These are phyloP conservation scores for Jasminum sambac DNA, from an alignment of 257 asterid genomes.

Conservation along the genomic window DNA sequence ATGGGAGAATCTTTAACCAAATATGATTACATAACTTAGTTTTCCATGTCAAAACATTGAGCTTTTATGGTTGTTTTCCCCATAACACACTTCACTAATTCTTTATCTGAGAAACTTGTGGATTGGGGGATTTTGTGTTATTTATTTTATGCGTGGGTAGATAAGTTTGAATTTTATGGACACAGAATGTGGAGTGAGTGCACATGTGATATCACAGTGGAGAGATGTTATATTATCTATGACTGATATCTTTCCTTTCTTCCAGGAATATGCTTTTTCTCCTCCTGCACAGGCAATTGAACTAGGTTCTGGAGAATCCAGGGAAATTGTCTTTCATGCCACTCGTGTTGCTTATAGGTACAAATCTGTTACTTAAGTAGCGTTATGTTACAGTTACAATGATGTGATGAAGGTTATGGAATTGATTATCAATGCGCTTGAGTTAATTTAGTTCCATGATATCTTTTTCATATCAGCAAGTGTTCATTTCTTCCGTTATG, in stretches of 20 bases:
- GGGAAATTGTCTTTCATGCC: constrained; percentile 77
- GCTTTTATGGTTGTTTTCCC: constrained; percentile 12
- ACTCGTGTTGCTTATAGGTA: constrained; percentile 96
- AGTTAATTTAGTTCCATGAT: constrained; percentile 1
- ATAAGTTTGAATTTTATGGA: constrained; percentile 17
- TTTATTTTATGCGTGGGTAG: constrained; percentile 10
- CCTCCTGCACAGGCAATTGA: constrained; percentile 91
- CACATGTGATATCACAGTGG: constrained; percentile 23
- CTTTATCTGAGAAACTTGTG: constrained; percentile 13
- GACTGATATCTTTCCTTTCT: constrained; percentile 30
- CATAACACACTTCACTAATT: constrained; percentile 13
- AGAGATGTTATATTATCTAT: constrained; percentile 23
- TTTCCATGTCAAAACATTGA: constrained; percentile 16
- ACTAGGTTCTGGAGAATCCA: constrained; percentile 89
- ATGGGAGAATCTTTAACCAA: constrained; percentile 17
- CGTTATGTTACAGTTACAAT: neutral
- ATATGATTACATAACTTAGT: neutral
- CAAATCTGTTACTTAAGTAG: neutral
- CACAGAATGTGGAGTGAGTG: neutral
- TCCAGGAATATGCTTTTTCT: constrained; percentile 90
- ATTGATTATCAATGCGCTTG: neutral
- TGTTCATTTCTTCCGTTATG: neutral
- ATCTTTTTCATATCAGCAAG: constrained; percentile 15
- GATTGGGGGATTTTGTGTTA: constrained; percentile 2
- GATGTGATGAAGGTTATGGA: neutral